Conservation (phyloP, 352 stramenopile genomes). For the Globisporangium iwayamae region DNA sequence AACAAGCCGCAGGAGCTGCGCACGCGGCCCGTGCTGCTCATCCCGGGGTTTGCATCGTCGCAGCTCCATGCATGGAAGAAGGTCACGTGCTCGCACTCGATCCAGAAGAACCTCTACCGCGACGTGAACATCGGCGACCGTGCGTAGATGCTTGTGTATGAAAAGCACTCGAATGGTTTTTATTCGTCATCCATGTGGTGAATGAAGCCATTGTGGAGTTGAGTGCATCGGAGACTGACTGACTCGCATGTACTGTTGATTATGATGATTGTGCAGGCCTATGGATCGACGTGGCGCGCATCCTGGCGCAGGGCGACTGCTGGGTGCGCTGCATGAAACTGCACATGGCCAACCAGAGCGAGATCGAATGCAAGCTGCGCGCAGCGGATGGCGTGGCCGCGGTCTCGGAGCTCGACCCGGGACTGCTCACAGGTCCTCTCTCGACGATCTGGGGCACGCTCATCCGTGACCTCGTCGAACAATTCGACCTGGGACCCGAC, state of each 20-base stretch:
- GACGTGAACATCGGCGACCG: conserved; percentile 77
- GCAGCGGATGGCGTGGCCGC: conserved; percentile 52
- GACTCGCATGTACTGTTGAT: background rate
- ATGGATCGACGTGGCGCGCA: conserved; percentile 70
- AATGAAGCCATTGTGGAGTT: background rate
- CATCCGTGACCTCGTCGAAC: conserved; percentile 60
- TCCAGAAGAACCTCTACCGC: conserved; percentile 76
- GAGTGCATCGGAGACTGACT: background rate
- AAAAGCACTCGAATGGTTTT: background rate
- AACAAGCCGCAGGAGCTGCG: background rate
- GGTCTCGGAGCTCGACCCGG: conserved; percentile 72
- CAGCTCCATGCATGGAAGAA: conserved; percentile 75
- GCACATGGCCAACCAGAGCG: conserved; percentile 58
- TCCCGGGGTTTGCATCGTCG: conserved; percentile 76
- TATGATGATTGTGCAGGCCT: conserved; percentile 27
- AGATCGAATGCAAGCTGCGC: conserved; percentile 73
- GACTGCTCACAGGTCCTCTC: conserved; percentile 67
- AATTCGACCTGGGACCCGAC: conserved; percentile 63
- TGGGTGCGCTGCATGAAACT: conserved; percentile 79
- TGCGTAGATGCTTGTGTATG: conserved; percentile 19
- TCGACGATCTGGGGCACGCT: conserved; percentile 70
- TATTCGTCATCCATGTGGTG: no score
- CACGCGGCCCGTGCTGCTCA: conserved; percentile 62
- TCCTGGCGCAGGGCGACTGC: conserved; percentile 71
- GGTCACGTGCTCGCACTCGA: conserved; percentile 45